phyloP scores from a whole-genome alignment of 2,329 filamentous ascomycete species.

The Colletotrichum phormii region DNA sequence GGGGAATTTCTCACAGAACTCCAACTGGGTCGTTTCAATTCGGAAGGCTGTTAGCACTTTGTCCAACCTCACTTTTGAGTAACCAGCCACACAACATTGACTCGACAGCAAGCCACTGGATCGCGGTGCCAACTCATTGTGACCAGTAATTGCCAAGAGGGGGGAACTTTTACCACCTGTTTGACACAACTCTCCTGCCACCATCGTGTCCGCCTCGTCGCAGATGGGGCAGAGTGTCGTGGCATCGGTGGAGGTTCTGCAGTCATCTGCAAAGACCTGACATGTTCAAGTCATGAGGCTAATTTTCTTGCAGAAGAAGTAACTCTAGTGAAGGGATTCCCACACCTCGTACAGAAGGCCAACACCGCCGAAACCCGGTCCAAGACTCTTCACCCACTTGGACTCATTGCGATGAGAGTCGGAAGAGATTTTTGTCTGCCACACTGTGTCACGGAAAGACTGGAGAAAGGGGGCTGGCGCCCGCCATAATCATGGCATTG shows the following conservation, averaged over 20 bases:
- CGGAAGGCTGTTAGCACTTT: not conserved
- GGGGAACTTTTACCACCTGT: not conserved
- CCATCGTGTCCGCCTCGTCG: not conserved
- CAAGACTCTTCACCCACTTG: not conserved
- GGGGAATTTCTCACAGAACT: not conserved
- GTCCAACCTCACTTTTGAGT: slow-evolving; percentile 1
- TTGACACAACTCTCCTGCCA: not conserved
- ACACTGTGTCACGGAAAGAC: not conserved
- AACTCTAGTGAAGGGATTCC: slow-evolving; percentile 2
- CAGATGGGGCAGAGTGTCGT: slow-evolving; percentile 5
- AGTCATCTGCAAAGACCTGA: not conserved
- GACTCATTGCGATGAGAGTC: not conserved
- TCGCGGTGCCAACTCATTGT: not conserved
- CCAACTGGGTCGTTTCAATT: not conserved
- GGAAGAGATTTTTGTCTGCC: not conserved
- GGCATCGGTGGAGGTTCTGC: slow-evolving; percentile 3
- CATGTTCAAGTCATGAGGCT: not conserved
- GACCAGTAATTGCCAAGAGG: not conserved
- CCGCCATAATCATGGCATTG: not conserved
- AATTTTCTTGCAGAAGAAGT: not conserved
- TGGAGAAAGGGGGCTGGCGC: slow-evolving; percentile 19
- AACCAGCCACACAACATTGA: slow-evolving; percentile 22
- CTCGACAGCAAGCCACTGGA: slow-evolving; percentile 3
- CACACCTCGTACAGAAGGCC: not conserved
- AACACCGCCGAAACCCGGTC: not conserved